These are phyloP conservation scores for Rhizopogon vinicolor DNA, from an alignment of 768 basidiomycete species.

Conservation along the genomic window DNA sequence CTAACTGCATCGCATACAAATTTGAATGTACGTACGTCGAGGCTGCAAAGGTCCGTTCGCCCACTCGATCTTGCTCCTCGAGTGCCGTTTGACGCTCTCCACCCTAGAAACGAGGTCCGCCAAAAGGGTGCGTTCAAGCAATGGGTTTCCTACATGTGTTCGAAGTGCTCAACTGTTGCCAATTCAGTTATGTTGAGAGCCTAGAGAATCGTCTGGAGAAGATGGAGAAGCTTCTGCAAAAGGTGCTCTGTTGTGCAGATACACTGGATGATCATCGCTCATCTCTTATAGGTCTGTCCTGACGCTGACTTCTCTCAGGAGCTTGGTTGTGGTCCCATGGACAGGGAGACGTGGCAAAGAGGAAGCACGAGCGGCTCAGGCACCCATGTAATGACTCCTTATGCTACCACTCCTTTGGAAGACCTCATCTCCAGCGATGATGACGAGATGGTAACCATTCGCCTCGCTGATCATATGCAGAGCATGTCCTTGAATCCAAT, in stretches of 20 bases:
- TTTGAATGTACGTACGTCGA: slow-evolving; percentile 52
- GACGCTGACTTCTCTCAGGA: slow-evolving; percentile 59
- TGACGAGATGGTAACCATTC: slow-evolving; percentile 18
- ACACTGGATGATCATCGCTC: slow-evolving; percentile 1
- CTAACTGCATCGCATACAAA: slow-evolving; percentile 47
- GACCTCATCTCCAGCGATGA: slow-evolving; percentile 24
- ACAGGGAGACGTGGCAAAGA: slow-evolving; percentile 32
- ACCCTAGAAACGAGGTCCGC: slow-evolving; percentile 37
- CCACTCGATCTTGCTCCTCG: background rate
- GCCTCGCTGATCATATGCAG: slow-evolving; percentile 20
- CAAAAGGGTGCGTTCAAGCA: slow-evolving; percentile 23
- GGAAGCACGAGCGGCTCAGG: slow-evolving; percentile 7
- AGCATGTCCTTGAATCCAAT: slow-evolving; percentile 12
- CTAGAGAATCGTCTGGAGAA: slow-evolving; percentile 60
- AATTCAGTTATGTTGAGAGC: slow-evolving; percentile 52
- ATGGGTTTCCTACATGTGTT: background rate
- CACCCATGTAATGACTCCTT: slow-evolving; percentile 10
- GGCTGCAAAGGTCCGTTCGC: slow-evolving; percentile 43
- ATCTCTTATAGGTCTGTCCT: slow-evolving; percentile 52
- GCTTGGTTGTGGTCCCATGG: slow-evolving; percentile 40
- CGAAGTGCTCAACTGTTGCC: background rate
- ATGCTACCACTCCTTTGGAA: slow-evolving; percentile 7
- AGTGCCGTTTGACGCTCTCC: background rate
- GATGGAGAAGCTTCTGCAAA: slow-evolving; percentile 56
- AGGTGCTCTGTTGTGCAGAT: slow-evolving; percentile 28